A percentile compares a stretch with the other conserved stretches of the same genome.
These are phyloP conservation scores for Elsinoe arachidis DNA, from an alignment of 2,329 filamentous ascomycete species.

Conservation along the genomic window DNA sequence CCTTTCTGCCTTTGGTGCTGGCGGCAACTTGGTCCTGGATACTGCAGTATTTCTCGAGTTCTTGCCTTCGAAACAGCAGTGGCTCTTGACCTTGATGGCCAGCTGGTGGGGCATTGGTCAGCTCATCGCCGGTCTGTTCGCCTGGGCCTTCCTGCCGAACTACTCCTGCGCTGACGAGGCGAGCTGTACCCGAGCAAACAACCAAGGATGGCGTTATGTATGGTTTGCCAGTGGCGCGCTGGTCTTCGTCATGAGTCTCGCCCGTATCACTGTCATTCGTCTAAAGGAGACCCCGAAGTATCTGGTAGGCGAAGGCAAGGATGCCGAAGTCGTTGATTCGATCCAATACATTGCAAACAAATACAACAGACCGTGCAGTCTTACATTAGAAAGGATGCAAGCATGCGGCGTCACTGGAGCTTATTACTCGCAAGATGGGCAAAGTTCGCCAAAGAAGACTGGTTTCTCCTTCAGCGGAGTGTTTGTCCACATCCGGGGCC, in stretches of 20 bases:
- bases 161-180: slow-evolving; percentile 40
- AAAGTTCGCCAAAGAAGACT: slow-evolving; percentile 14
- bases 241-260: slow-evolving; percentile 45
- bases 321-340: slow-evolving; percentile 42
- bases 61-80: slow-evolving; percentile 51
- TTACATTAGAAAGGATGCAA: slow-evolving; percentile 43
- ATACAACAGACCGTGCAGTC: slow-evolving; percentile 44
- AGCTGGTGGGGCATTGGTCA: slow-evolving; percentile 48
- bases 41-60: slow-evolving; percentile 53
- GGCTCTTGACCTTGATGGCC: slow-evolving; percentile 56
- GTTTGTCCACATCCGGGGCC: slow-evolving; percentile 50
- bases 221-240: slow-evolving; percentile 46
- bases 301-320: slow-evolving; percentile 45
- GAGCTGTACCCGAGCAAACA: slow-evolving; percentile 43
- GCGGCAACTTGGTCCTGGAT: slow-evolving; percentile 56
- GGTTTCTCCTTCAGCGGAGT: slow-evolving; percentile 34
- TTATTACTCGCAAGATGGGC: slow-evolving; percentile 18
- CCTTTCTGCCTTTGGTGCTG: slow-evolving; percentile 55
- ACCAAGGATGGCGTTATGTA: slow-evolving; percentile 51
- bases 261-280: slow-evolving; percentile 46
- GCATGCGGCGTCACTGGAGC: slow-evolving; percentile 37
- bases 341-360: slow-evolving; percentile 43
- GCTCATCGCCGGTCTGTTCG: slow-evolving; percentile 45
- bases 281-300: slow-evolving; percentile 51
- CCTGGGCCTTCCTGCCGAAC: slow-evolving; percentile 46